Percentiles rank a stretch among this genome's conserved stretches.
Evolutionary conservation across 192 early-diverging fungal genomes (phyloP).

Genomic region (Backusella psychrophila): DNA sequence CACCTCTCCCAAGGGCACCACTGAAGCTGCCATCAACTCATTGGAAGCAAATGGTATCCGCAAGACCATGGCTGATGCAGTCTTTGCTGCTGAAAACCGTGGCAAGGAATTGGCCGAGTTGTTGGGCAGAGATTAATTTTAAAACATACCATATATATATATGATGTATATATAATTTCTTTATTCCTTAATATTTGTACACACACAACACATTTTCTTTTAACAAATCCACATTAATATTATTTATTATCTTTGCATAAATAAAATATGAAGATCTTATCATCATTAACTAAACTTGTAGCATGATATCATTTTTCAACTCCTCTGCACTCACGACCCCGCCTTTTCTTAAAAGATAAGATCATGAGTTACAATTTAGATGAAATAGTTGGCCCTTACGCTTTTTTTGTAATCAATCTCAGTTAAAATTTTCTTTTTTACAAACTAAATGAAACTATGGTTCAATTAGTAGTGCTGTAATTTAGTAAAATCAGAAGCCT

Average conservation of each 20-base stretch:
- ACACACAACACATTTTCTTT: not conserved
- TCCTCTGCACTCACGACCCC: not conserved
- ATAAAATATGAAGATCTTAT: constrained; percentile 10
- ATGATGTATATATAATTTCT: not conserved
- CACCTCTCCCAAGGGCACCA: constrained; percentile 91
- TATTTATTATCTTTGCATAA: not conserved
- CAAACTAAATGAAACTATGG: not conserved
- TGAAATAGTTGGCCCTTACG: not conserved
- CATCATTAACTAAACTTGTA: not conserved
- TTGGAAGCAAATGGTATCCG: constrained; percentile 63
- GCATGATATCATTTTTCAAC: not conserved
- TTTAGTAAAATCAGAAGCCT: not conserved
- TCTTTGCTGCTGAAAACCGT: constrained; percentile 66
- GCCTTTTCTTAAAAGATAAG: not conserved
- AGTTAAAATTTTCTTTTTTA: not conserved
- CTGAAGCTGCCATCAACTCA: constrained; percentile 82
- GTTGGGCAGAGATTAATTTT: constrained; percentile 38
- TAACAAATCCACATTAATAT: not conserved
- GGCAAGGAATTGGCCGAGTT: constrained; percentile 68
- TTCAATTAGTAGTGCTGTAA: not conserved
- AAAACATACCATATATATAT: not conserved
- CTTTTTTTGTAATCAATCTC: not conserved
- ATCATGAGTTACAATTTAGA: not conserved
- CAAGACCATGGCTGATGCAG: constrained; percentile 52
- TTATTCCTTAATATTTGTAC: constrained; percentile 3